Percentiles rank a stretch among this genome's conserved stretches.
phyloP scores from a whole-genome alignment of 2,329 filamentous ascomycete genomes.

The Talaromyces sp. region DNA sequence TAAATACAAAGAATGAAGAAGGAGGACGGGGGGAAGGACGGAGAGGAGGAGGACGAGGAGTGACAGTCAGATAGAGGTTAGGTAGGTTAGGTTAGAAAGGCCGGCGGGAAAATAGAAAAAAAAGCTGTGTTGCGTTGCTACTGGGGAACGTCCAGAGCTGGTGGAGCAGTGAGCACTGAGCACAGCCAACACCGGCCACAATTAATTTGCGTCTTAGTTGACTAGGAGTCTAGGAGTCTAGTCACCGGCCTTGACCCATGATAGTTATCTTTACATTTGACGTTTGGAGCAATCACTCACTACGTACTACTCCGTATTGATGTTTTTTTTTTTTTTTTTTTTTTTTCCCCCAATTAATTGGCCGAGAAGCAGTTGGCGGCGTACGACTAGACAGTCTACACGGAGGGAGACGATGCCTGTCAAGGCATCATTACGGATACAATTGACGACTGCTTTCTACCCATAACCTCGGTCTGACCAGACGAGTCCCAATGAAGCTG shows the following conservation, averaged over 20 bases:
- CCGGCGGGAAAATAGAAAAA: constrained; percentile 23
- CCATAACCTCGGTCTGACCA: not conserved
- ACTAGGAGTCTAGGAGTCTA: too few species aligned
- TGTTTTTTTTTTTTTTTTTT: too few species aligned
- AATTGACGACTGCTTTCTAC: not conserved
- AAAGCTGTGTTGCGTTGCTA: constrained; percentile 19
- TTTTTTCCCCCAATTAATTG: not conserved
- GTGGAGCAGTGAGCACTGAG: constrained; percentile 25
- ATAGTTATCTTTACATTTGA: not conserved
- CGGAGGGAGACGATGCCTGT: not conserved
- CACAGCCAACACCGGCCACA: constrained; percentile 19
- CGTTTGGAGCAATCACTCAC: not conserved
- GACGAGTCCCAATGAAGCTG: not conserved
- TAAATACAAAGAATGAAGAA: constrained; percentile 19
- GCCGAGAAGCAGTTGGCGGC: not conserved
- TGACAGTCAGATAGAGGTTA: constrained; percentile 10
- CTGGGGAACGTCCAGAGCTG: constrained; percentile 21
- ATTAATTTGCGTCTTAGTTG: constrained; percentile 17
- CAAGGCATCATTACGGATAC: not conserved
- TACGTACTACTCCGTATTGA: too few species aligned
- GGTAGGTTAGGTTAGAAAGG: constrained; percentile 19
- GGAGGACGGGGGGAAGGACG: constrained; percentile 14
- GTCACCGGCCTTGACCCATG: not conserved
- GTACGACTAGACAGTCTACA: not conserved
- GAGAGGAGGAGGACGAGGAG: constrained; percentile 18